These are phyloP conservation scores for Colletotrichum noveboracense DNA, from an alignment of 2,329 filamentous ascomycete genomes.

Conservation along the genomic window DNA sequence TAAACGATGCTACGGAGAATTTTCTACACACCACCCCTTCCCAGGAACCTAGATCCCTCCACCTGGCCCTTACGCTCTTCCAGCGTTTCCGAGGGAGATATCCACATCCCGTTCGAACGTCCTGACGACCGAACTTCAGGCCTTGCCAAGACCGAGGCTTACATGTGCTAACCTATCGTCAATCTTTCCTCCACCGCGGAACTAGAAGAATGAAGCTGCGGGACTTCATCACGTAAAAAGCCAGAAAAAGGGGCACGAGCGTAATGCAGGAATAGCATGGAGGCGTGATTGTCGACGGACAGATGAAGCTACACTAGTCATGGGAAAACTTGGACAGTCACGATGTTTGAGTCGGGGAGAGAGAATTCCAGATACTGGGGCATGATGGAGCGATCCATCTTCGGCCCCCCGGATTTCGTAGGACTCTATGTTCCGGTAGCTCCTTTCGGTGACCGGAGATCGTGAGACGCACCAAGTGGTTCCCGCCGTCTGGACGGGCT, in stretches of 20 bases:
- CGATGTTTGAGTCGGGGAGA: not conserved
- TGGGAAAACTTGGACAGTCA: not conserved
- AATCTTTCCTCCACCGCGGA: not conserved
- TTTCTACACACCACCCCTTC: not conserved
- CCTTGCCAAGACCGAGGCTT: constrained; percentile 8
- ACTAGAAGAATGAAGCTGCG: not conserved
- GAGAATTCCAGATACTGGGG: not conserved
- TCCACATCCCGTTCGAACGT: not conserved
- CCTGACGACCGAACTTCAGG: constrained; percentile 6
- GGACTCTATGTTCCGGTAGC: not conserved
- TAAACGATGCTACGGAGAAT: not conserved
- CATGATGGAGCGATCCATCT: not conserved
- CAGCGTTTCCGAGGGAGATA: not conserved
- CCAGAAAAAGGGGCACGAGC: not conserved
- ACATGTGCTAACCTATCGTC: not conserved
- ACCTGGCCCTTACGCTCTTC: not conserved
- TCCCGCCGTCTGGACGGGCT: not conserved
- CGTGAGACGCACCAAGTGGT: constrained; percentile 15
- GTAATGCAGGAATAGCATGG: not conserved
- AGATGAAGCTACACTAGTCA: not conserved
- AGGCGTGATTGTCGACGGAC: not conserved
- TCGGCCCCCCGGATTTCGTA: not conserved
- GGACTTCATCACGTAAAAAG: not conserved
- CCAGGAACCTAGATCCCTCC: not conserved
- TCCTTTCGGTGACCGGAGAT: not conserved